phyloP scores from a whole-genome alignment of 108 stramenopile genomes.

The Skeletonema menzelii region DNA sequence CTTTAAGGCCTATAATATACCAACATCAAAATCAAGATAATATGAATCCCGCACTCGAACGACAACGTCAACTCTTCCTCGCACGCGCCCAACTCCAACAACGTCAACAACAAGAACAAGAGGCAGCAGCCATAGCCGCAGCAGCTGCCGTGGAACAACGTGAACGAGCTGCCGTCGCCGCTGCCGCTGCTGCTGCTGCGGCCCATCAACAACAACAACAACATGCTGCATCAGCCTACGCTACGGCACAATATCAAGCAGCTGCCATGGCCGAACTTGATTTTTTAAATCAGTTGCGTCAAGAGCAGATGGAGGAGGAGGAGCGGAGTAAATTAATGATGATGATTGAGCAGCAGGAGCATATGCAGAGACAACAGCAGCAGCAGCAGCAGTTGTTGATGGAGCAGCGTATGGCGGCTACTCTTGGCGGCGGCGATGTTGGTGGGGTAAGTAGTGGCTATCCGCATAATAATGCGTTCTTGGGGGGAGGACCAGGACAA shows the following conservation, averaged over 20 bases:
- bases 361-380: too few relatives aligned
- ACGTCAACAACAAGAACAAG: not conserved
- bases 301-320: not conserved
- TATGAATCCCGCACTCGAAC: not conserved
- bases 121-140: too few relatives aligned
- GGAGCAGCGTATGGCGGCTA: not conserved
- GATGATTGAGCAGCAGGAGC: not conserved
- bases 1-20: not conserved
- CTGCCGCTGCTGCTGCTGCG: not conserved
- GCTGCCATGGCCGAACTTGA: not conserved
- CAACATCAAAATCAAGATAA: too few relatives aligned
- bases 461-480: not conserved
- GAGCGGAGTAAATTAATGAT: not conserved
- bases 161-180: too few relatives aligned
- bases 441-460: not conserved
- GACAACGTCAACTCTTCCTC: not conserved
- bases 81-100: not conserved
- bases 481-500: too few relatives aligned
- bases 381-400: not conserved
- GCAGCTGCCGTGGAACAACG: not conserved
- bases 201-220: not conserved
- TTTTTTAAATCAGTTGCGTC: not conserved
- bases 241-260: not conserved
- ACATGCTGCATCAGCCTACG: not conserved
- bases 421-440: not conserved